A percentile compares a stretch with the other conserved stretches of the same genome.
Evolutionary conservation across 305 asterid species (phyloP).

Genomic region (Solanum aculeatissimum): DNA sequence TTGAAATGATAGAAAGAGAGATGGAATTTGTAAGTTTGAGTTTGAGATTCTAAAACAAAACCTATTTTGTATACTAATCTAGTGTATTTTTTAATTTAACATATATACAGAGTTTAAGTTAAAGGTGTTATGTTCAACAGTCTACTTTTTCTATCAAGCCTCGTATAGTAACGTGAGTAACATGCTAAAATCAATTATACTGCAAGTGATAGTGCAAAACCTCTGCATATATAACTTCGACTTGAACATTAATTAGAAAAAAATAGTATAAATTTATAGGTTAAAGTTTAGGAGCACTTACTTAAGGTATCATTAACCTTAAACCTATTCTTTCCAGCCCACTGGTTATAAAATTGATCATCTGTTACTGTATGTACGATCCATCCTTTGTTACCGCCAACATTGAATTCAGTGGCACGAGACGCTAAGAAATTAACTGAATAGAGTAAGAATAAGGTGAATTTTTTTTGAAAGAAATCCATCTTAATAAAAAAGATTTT

Average conservation of each 20-base stretch:
- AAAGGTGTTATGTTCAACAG: too few relatives aligned
- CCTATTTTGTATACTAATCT: too few relatives aligned
- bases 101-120: too few relatives aligned
- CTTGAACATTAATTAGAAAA: neutral
- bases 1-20: too few relatives aligned
- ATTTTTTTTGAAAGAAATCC: neutral
- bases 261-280: too few relatives aligned
- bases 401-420: conserved; percentile 29
- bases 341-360: conserved; percentile 36
- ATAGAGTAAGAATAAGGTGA: neutral
- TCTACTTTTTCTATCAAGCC: neutral
- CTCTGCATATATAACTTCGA: neutral
- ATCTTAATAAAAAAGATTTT: neutral
- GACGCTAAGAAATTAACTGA: conserved; percentile 5
- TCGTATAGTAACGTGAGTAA: neutral
- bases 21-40: neutral
- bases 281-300: conserved; percentile 15
- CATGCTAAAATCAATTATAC: neutral
- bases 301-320: conserved; percentile 49
- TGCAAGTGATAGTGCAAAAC: neutral
- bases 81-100: too few relatives aligned
- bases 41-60: too few relatives aligned
- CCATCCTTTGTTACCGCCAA: conserved; percentile 63
- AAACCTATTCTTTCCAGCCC: conserved; percentile 69
- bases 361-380: conserved; percentile 31